Evolutionary conservation across 768 basidiomycete genomes (phyloP).

Genomic region (Dioszegia crocea): DNA sequence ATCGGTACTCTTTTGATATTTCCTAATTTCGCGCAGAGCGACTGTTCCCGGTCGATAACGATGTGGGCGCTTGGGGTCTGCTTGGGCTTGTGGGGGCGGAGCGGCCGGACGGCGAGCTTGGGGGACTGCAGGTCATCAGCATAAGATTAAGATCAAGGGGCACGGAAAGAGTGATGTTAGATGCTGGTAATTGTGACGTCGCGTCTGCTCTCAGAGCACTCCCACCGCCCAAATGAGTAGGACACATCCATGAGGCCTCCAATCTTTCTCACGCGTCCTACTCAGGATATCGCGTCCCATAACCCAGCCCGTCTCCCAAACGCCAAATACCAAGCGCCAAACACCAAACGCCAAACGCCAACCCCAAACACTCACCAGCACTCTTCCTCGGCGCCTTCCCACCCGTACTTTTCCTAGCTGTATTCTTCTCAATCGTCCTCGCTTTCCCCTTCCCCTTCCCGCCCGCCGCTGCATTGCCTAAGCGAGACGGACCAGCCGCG

Average conservation of each 20-base stretch:
- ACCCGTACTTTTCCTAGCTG: slow-evolving; percentile 82
- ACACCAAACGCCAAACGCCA: no score
- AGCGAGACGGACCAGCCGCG: background rate
- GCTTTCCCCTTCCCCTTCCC: slow-evolving; percentile 8
- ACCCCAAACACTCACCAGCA: slow-evolving; percentile 20
- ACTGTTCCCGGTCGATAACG: slow-evolving; percentile 87
- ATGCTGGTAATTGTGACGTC: no score
- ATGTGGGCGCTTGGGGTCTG: slow-evolving; percentile 52
- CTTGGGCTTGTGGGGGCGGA: background rate
- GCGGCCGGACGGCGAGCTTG: background rate
- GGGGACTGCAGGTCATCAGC: slow-evolving; percentile 3
- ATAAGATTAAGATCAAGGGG: background rate
- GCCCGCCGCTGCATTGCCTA: background rate
- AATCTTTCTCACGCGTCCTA: no score
- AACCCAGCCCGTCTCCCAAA: background rate
- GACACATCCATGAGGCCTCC: no score
- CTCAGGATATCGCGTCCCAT: no score
- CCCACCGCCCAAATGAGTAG: no score
- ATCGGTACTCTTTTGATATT: slow-evolving; percentile 91
- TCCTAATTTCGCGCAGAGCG: slow-evolving; percentile 85
- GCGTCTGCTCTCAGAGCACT: no score
- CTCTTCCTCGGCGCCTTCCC: slow-evolving; percentile 55
- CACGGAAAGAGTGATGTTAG: no score
- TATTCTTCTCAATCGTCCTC: slow-evolving; percentile 47
- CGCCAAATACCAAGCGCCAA: background rate